Evolutionary conservation across 2,329 filamentous ascomycete genomes (phyloP), one percentile per base, ranked within the genome.

Genomic region (Beauveria varroae): DNA sequence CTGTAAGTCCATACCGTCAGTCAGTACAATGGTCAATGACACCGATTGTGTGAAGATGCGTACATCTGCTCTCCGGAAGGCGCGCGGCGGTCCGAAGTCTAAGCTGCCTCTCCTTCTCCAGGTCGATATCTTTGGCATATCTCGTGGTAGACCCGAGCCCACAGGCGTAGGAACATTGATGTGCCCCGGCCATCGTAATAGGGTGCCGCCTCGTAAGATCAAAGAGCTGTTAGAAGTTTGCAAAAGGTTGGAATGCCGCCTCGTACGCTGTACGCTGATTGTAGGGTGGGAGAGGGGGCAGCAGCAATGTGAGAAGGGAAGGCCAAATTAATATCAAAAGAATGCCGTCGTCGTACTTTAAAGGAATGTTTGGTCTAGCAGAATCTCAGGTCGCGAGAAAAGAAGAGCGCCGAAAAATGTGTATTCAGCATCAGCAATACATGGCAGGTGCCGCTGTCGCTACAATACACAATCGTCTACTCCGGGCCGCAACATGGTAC

Each of bases 391-490:
- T 46, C 20, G 40, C 40, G 18, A 41, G 43, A n/a, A n/a, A 2
- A 20, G 37, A 9, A 24, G 37, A n/a, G 26, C 12, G 8, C 10
- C n/a, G n/a, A 5, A n/a, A 18, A 37, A 30, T 20, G 18, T 37
- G 40, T 41, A 44, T 18, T 20, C 49, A 43, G 18, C 12, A 26
- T 40, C 57, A 46, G 46, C 12, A 14, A n/a, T 20, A 10, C 40
- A 47, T 30, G 49, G 57, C 57, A 60, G 57, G 57, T 52, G 57
- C 57, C 26, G 37, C 40, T 53, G 46, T 40, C 47, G 37, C 40
- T 18, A n/a, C 37, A 53, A 53, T 59, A 37, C 57, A 46, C 47
- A 59, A 6, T 51, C 26, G 24, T 40, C 28, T 43, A 24, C 37
- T 20, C 52, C 44, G 49, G 20, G 44, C 43, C 49, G 43, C 30